A percentile compares a stretch with the other conserved stretches of the same genome.
These are phyloP conservation scores for Penicillium sp. DNA, from an alignment of 2,329 filamentous ascomycete genomes.

Conservation along the genomic window DNA sequence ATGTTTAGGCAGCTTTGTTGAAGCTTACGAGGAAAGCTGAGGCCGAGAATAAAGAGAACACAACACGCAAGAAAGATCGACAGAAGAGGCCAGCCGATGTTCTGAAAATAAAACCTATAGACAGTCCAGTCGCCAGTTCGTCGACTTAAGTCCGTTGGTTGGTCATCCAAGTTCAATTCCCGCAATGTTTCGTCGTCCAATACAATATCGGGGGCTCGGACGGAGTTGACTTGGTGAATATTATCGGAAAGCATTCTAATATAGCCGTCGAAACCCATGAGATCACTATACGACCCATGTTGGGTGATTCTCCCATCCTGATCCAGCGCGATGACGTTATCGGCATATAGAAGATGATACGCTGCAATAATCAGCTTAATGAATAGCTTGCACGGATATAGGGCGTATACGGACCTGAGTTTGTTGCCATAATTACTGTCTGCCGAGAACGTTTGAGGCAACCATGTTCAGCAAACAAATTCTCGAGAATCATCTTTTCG, in stretches of 20 bases:
- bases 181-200: slow-evolving; percentile 21
- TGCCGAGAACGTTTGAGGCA: slow-evolving; percentile 32
- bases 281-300: slow-evolving; percentile 26
- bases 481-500: slow-evolving; percentile 39
- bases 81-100: slow-evolving; percentile 23
- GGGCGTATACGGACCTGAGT: slow-evolving; percentile 16
- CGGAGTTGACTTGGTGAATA: neutral
- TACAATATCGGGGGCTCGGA: slow-evolving; percentile 6
- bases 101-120: slow-evolving; percentile 29
- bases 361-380: slow-evolving; percentile 6
- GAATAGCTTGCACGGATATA: neutral
- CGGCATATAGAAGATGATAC: slow-evolving; percentile 26
- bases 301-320: slow-evolving; percentile 25
- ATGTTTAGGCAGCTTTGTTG: neutral
- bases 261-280: slow-evolving; percentile 22
- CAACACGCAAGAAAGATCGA: slow-evolving; percentile 11
- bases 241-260: slow-evolving; percentile 2
- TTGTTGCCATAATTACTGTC: slow-evolving; percentile 34
- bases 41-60: slow-evolving; percentile 22
- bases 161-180: slow-evolving; percentile 18
- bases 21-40: slow-evolving; percentile 24
- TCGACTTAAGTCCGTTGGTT: slow-evolving; percentile 15
- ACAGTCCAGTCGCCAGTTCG: slow-evolving; percentile 34
- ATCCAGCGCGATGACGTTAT: slow-evolving; percentile 30
- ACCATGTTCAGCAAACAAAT: slow-evolving; percentile 40